These are phyloP conservation scores for Phaeosphaeriaceae sp. DNA, from an alignment of 2,329 filamentous ascomycete genomes.

Conservation along the genomic window DNA sequence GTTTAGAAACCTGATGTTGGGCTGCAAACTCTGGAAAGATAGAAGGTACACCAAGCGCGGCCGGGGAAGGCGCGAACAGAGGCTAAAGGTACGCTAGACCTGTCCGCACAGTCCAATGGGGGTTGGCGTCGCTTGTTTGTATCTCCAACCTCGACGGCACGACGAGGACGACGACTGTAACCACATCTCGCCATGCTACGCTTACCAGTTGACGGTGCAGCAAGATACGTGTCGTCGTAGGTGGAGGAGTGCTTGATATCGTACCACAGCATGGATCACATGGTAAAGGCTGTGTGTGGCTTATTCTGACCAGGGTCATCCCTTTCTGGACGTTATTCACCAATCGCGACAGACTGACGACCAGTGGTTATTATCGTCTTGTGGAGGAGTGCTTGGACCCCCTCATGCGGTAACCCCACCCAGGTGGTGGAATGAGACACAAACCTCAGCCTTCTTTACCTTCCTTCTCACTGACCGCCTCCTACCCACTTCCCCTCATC, in stretches of 20 bases:
- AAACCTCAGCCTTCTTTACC: neutral
- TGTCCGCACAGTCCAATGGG: constrained; percentile 19
- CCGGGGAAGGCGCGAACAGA: neutral
- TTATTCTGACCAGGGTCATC: neutral
- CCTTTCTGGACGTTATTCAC: neutral
- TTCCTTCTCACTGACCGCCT: neutral
- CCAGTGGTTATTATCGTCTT: too few relatives aligned
- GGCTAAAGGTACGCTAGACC: constrained; percentile 10
- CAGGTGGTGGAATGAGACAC: neutral
- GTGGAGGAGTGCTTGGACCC: too few relatives aligned
- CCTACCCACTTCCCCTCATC: neutral
- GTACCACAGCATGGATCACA: neutral
- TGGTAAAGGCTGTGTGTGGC: neutral
- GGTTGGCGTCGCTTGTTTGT: too few relatives aligned
- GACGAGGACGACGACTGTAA: constrained; percentile 6
- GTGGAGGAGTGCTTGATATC: neutral
- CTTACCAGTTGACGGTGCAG: constrained; percentile 6
- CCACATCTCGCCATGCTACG: constrained; percentile 24
- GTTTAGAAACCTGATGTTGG: constrained; percentile 9
- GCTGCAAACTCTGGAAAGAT: constrained; percentile 8
- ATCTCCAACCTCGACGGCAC: neutral
- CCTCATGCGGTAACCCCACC: neutral
- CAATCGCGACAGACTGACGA: neutral
- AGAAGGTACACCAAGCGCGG: constrained; percentile 4
- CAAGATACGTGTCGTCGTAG: neutral